Evolutionary conservation across 352 stramenopile genomes (phyloP).

Genomic region (Globisporangium recalcitrans): DNA sequence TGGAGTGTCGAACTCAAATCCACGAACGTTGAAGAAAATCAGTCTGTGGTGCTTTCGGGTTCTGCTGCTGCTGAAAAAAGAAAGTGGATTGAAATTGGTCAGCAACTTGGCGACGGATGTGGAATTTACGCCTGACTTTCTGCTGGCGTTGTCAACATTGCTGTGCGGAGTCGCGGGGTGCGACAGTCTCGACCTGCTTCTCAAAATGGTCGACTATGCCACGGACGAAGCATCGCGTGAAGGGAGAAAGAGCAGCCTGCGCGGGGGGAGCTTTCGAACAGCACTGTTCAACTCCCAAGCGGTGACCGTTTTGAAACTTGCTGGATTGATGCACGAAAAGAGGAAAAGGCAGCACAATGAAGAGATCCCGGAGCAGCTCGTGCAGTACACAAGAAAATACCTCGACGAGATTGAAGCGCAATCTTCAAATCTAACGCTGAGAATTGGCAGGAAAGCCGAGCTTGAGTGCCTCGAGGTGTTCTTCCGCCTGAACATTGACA

Average conservation of each 20-base stretch:
- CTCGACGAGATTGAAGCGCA: conserved; percentile 21
- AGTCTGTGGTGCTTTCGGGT: conserved; percentile 70
- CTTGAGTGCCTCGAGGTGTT: conserved; percentile 56
- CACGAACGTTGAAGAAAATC: conserved; percentile 29
- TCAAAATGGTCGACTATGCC: conserved; percentile 49
- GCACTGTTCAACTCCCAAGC: conserved; percentile 54
- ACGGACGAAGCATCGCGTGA: conserved; percentile 36
- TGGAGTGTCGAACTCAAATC: background rate
- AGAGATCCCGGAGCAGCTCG: conserved; percentile 36
- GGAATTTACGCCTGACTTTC: conserved; percentile 60
- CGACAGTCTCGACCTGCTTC: conserved; percentile 52
- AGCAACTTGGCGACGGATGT: conserved; percentile 36
- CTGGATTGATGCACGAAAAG: conserved; percentile 45
- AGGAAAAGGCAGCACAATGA: conserved; percentile 52
- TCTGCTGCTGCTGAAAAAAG: conserved; percentile 74
- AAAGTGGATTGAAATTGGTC: conserved; percentile 56
- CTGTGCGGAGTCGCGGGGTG: conserved; percentile 49
- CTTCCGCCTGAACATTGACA: conserved; percentile 52
- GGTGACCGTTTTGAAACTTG: conserved; percentile 36
- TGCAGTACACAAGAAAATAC: conserved; percentile 38
- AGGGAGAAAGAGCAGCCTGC: conserved; percentile 17
- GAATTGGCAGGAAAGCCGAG: conserved; percentile 30
- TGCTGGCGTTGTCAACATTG: conserved; percentile 53
- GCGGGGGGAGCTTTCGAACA: conserved; percentile 22
- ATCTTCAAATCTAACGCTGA: conserved; percentile 19